Conservation (phyloP, 768 basidiomycete genomes). For the Boletus rex-veris region DNA sequence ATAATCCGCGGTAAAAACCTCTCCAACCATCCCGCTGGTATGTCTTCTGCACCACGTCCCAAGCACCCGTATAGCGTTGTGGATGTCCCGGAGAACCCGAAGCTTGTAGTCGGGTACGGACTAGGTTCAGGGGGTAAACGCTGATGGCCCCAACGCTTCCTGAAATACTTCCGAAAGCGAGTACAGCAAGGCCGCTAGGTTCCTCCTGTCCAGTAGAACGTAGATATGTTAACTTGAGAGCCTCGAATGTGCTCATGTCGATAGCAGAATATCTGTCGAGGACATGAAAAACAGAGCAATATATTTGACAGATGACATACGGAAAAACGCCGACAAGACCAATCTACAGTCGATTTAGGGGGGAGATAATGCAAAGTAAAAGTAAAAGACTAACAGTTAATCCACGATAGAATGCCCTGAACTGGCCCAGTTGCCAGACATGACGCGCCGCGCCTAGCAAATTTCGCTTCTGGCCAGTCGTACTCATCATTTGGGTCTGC, state of each 20-base stretch:
- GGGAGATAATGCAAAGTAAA: slow-evolving; percentile 5
- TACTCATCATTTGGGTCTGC: slow-evolving; percentile 96
- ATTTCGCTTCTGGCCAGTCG: slow-evolving; percentile 57
- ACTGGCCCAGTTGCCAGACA: slow-evolving; percentile 75
- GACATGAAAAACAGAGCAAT: slow-evolving; percentile 2
- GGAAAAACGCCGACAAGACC: slow-evolving; percentile 97
- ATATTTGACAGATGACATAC: slow-evolving; percentile 38
- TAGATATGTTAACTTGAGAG: slow-evolving; percentile 86
- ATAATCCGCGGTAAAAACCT: slow-evolving; percentile 90
- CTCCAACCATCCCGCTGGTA: slow-evolving; percentile 85
- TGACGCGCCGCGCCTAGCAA: slow-evolving; percentile 61
- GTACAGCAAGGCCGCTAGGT: slow-evolving; percentile 80
- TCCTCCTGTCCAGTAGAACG: slow-evolving; percentile 86
- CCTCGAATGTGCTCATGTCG: slow-evolving; percentile 97
- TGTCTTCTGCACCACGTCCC: slow-evolving; percentile 80
- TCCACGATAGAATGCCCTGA: slow-evolving; percentile 88
- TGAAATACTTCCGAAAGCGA: slow-evolving; percentile 90
- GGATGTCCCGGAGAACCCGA: slow-evolving; percentile 96
- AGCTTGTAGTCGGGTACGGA: slow-evolving; percentile 93
- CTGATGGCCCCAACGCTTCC: slow-evolving; percentile 92
- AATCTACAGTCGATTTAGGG: slow-evolving; percentile 50
- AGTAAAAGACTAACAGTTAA: slow-evolving; percentile 62
- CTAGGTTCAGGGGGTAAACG: slow-evolving; percentile 89
- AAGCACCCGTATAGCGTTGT: slow-evolving; percentile 81
- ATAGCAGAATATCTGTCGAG: slow-evolving; percentile 78